Evolutionary conservation across 352 stramenopile species (phyloP).

Genomic region (Pythium phragmiticola): DNA sequence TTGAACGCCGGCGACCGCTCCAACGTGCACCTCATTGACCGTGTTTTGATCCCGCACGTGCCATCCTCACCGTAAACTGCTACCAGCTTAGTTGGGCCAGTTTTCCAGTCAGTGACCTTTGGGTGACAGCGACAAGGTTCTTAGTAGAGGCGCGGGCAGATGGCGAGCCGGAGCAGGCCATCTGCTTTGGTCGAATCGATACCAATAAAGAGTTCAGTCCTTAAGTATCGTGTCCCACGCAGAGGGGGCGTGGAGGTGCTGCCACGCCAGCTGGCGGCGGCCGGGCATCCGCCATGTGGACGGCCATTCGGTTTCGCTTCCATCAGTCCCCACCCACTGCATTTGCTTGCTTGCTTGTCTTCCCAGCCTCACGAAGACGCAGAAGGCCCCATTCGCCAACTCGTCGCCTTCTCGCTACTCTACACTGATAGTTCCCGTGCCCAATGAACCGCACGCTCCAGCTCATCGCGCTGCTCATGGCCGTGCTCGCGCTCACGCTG

Average conservation of each 20-base stretch:
- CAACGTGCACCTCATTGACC: conserved; percentile 81
- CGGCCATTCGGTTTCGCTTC: conserved; percentile 6
- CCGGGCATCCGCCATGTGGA: conserved; percentile 4
- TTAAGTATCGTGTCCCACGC: neutral
- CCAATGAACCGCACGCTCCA: conserved; percentile 31
- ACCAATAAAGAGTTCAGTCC: neutral
- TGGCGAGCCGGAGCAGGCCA: neutral
- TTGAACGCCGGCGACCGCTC: conserved; percentile 79
- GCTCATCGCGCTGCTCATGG: conserved; percentile 25
- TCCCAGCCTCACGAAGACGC: neutral
- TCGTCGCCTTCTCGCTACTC: conserved; percentile 5
- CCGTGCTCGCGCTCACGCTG: conserved; percentile 26
- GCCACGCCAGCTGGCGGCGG: conserved; percentile 8
- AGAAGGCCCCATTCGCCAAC: conserved; percentile 16
- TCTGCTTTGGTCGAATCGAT: neutral
- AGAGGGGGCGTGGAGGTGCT: neutral
- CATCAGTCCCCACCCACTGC: neutral
- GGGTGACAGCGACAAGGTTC: neutral
- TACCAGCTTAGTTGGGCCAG: neutral
- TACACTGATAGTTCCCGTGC: neutral
- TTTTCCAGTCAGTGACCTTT: neutral
- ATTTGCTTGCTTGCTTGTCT: neutral
- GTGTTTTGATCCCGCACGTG: conserved; percentile 33
- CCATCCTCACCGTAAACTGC: conserved; percentile 2
- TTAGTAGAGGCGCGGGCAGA: neutral